These are phyloP conservation scores for Gossypium lobatum DNA, from an alignment of 441 rosid genomes.

Conservation along the genomic window DNA sequence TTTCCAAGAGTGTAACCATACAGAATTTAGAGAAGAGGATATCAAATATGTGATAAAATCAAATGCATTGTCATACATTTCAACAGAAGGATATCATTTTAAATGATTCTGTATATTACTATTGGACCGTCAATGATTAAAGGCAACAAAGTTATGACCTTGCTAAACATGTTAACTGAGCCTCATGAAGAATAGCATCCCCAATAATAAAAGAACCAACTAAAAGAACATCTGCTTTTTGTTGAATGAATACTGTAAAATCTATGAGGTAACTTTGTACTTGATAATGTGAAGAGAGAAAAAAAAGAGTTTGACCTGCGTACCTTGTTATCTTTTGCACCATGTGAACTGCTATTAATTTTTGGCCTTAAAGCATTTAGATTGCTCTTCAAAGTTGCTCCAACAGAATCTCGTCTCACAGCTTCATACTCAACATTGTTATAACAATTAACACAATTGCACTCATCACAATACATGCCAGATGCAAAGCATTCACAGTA, in stretches of 20 bases:
- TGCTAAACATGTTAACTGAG: not conserved
- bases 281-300: not conserved
- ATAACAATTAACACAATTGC: constrained; percentile 74
- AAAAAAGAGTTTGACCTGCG: not conserved
- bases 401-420: constrained; percentile 69
- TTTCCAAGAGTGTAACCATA: not conserved
- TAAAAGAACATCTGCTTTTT: not conserved
- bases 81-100: not conserved
- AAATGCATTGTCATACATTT: not conserved
- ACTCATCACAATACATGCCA: constrained; percentile 78
- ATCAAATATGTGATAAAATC: not conserved
- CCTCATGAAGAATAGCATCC: not conserved
- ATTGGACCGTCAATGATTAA: not conserved
- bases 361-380: constrained; percentile 89
- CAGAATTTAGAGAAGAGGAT: not conserved
- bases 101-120: not conserved
- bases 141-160: not conserved
- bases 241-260: not conserved
- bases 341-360: constrained; percentile 82
- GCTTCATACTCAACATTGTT: constrained; percentile 77
- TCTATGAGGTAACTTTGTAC: not conserved
- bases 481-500: constrained; percentile 95
- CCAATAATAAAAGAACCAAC: not conserved
- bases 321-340: constrained; percentile 53
- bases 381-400: constrained; percentile 65